These are phyloP conservation scores for Fusarium nurragi DNA, from an alignment of 2,329 filamentous ascomycete genomes.

Conservation along the genomic window DNA sequence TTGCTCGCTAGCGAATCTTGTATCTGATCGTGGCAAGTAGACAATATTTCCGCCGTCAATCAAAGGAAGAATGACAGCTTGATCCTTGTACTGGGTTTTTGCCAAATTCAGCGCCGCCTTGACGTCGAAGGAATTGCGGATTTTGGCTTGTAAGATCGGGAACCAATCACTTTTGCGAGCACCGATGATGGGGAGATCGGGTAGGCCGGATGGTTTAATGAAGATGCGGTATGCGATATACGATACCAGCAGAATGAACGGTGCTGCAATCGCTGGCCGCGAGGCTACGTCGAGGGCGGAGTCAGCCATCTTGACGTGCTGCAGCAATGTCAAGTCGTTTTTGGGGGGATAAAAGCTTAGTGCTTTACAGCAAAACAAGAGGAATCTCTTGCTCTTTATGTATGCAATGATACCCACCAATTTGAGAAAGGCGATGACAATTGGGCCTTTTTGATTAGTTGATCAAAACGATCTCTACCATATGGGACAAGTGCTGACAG, in stretches of 20 bases:
- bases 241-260: neutral
- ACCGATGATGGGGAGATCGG: neutral
- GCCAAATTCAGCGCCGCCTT: neutral
- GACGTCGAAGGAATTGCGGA: neutral
- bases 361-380: neutral
- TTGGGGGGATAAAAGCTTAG: neutral
- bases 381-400: neutral
- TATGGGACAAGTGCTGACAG: neutral
- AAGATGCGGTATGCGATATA: constrained; percentile 7
- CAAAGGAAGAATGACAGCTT: neutral
- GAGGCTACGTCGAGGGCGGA: neutral
- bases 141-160: constrained; percentile 1
- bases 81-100: neutral
- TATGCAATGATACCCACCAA: neutral
- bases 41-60: neutral
- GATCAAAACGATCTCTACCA: neutral
- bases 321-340: neutral
- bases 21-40: constrained; percentile 6
- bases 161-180: constrained; percentile 9
- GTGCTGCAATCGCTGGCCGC: constrained; percentile 5
- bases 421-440: neutral
- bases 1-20: constrained; percentile 13
- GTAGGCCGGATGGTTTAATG: neutral
- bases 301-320: neutral
- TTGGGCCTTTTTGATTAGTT: neutral